These are phyloP conservation scores for Ceratobasidium sp. DNA, from an alignment of 1,284 basidiomycete species.

Conservation along the genomic window DNA sequence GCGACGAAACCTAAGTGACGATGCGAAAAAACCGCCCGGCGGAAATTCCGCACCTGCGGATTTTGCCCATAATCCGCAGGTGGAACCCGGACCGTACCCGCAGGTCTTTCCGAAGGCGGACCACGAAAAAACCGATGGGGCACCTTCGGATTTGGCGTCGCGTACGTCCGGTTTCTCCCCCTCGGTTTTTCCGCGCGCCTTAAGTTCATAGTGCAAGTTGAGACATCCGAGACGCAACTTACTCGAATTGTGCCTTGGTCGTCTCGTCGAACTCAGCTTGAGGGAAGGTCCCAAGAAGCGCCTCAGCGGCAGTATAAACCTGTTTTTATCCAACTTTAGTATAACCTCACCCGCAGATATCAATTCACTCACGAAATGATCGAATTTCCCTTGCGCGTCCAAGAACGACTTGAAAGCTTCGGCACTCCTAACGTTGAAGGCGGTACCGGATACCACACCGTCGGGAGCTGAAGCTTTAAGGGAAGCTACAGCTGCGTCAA, in stretches of 20 bases:
- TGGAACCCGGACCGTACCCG: too few relatives aligned
- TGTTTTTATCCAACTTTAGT: neutral
- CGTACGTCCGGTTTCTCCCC: too few relatives aligned
- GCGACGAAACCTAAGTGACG: too few relatives aligned
- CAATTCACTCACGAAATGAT: slow-evolving; percentile 26
- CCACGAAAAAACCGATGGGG: too few relatives aligned
- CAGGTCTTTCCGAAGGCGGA: too few relatives aligned
- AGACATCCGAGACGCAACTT: neutral
- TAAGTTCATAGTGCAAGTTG: too few relatives aligned
- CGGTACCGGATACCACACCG: neutral
- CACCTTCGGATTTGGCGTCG: too few relatives aligned
- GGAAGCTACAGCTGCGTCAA: slow-evolving; percentile 16
- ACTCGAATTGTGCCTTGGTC: slow-evolving; percentile 23
- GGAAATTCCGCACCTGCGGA: too few relatives aligned
- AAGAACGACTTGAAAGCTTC: slow-evolving; percentile 16
- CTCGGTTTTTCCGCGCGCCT: too few relatives aligned
- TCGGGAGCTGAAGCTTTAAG: neutral
- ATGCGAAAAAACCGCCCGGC: too few relatives aligned
- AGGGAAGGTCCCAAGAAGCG: neutral
- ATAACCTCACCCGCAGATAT: neutral
- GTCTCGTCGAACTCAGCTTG: slow-evolving; percentile 12
- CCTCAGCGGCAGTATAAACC: slow-evolving; percentile 13
- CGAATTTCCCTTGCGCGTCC: slow-evolving; percentile 16
- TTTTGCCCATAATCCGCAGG: too few relatives aligned
- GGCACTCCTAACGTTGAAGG: neutral